Percentiles rank a stretch among this genome's conserved stretches.
These are phyloP conservation scores for Sporothrix dimorphospora DNA, from an alignment of 2,329 filamentous ascomycete genomes.

Conservation along the genomic window DNA sequence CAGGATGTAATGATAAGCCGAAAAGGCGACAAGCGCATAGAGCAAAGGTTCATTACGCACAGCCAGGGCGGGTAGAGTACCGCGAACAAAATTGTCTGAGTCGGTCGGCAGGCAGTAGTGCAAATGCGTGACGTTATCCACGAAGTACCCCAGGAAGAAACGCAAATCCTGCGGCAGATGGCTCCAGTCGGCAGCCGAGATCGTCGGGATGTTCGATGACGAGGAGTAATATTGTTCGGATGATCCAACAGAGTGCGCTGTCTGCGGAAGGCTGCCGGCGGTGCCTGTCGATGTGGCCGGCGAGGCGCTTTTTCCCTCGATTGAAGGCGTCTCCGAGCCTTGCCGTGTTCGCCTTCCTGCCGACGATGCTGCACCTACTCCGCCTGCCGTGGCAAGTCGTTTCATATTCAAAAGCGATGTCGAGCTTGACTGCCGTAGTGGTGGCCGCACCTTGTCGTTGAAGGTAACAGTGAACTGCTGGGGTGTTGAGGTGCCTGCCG, in stretches of 20 bases:
- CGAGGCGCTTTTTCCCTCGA: slow-evolving; percentile 57
- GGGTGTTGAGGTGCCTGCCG: slow-evolving; percentile 14
- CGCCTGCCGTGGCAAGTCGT: slow-evolving; percentile 30
- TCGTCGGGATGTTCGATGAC: slow-evolving; percentile 33
- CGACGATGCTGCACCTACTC: not conserved
- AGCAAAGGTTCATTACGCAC: slow-evolving; percentile 76
- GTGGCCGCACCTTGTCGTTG: slow-evolving; percentile 34
- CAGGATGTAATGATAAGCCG: slow-evolving; percentile 82
- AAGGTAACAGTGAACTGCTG: slow-evolving; percentile 20
- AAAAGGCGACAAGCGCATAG: slow-evolving; percentile 84
- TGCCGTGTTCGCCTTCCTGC: slow-evolving; percentile 40
- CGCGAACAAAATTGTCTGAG: slow-evolving; percentile 71
- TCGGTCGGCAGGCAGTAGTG: slow-evolving; percentile 82
- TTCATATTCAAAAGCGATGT: slow-evolving; percentile 45
- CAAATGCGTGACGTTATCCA: slow-evolving; percentile 74
- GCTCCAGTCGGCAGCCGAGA: slow-evolving; percentile 52
- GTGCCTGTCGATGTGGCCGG: slow-evolving; percentile 55
- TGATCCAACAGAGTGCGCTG: slow-evolving; percentile 36
- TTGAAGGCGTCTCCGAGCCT: slow-evolving; percentile 57
- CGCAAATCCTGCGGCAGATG: slow-evolving; percentile 70
- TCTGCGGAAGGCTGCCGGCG: slow-evolving; percentile 43
- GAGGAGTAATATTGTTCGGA: slow-evolving; percentile 1
- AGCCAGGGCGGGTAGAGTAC: slow-evolving; percentile 71
- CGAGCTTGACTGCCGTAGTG: slow-evolving; percentile 44
- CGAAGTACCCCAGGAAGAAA: slow-evolving; percentile 78